Base-by-base conservation (phyloP, 1,139 yeast species). In the Tardiomyces blankii region DNA sequence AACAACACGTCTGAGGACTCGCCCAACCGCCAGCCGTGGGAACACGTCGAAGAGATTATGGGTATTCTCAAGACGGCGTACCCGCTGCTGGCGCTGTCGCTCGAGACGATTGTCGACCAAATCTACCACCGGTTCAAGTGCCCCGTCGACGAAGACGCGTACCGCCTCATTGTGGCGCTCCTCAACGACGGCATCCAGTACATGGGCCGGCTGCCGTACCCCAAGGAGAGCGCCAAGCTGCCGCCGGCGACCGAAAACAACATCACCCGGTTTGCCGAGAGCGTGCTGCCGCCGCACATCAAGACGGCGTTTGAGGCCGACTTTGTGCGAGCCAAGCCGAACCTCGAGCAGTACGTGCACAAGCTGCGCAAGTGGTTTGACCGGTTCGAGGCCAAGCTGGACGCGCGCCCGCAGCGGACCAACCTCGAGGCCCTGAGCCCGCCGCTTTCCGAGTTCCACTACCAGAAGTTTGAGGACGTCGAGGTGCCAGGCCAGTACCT, bases 401-500 rank as follows among this genome's bases (percentile, higher is more conserved):
- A 91, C 60, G 57, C 67, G 2, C 74, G 96, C 57, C 78, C 81
- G 53, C 78, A 83, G 11, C 82, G 80, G 57, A 78, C 85, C 42
- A 84, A 88, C 55, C 69, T 93, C 55, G 98, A 93, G 64, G 82
- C 88, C 48, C 73, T 91, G 52, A 88, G 96, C 60, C 96, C 97
- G 25, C 97, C 89, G 56, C 72, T 93, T 62, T 84, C 95, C 63
- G 96, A 89, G 62, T 91, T 93, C 77, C 98, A 93, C 62, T 95
- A 91, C 62, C 98, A 91, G 63, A 89, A 88, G 67, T 93, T 91
- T 62, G 99, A 93, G 64, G 97, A 93, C 46, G 87, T 93, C 50
- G 98, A 93, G 63, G 82, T 93, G 48, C 98, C 98, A 0, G 98
- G 99, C 1, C 99, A 93, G 61, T 91, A 91, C 60, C 70, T 89